Evolutionary conservation across 176 grass and related monocot species (phyloP).

Genomic region (Tillandsia fasciculata): DNA sequence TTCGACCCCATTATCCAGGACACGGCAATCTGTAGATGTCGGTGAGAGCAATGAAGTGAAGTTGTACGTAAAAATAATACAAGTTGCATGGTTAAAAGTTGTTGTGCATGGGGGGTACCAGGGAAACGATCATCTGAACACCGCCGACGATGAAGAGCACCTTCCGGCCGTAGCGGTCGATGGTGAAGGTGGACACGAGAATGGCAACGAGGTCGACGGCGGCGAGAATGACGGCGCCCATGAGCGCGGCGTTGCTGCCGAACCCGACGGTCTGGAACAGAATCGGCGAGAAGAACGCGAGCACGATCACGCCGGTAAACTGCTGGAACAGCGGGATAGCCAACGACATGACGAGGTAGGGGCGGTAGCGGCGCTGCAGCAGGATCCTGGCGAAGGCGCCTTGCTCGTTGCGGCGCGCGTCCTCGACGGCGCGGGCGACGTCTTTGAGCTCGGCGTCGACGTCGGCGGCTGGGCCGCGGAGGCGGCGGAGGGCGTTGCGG

Average conservation of each 20-base stretch:
- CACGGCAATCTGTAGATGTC: constrained; percentile 17
- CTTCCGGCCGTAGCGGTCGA: constrained; percentile 48
- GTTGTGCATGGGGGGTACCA: constrained; percentile 11
- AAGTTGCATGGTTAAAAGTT: not conserved
- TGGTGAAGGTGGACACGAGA: constrained; percentile 22
- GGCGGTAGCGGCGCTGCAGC: constrained; percentile 39
- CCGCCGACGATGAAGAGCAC: constrained; percentile 42
- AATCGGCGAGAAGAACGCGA: constrained; percentile 65
- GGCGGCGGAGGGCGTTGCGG: constrained; percentile 31
- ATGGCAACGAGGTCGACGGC: constrained; percentile 40
- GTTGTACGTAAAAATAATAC: not conserved
- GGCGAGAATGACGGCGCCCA: constrained; percentile 52
- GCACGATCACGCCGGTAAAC: constrained; percentile 55
- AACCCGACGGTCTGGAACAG: constrained; percentile 65
- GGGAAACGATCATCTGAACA: constrained; percentile 34
- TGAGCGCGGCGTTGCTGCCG: constrained; percentile 34
- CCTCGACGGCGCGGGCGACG: constrained; percentile 24
- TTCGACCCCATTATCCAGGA: constrained; percentile 58
- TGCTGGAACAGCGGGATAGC: constrained; percentile 56
- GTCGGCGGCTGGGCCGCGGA: constrained; percentile 33
- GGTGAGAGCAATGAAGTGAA: not conserved
- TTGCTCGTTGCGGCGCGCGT: constrained; percentile 14
- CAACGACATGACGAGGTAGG: constrained; percentile 47
- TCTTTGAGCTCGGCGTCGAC: constrained; percentile 48
- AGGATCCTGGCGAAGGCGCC: constrained; percentile 49